These are phyloP conservation scores for Trichoderma atrobrunneum DNA, from an alignment of 2,329 filamentous ascomycete species.

Conservation along the genomic window DNA sequence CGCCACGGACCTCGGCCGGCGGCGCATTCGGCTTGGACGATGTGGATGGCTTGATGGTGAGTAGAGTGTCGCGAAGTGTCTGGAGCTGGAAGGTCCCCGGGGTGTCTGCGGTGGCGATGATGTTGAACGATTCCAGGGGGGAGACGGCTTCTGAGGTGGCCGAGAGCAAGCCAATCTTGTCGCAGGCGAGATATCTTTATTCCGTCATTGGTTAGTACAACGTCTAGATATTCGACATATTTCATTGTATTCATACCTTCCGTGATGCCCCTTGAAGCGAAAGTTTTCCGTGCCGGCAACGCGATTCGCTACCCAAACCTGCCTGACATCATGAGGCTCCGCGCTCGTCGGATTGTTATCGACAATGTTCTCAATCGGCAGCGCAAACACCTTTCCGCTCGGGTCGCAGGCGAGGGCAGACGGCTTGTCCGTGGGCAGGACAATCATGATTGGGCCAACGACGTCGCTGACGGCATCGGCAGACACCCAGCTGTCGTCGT, in stretches of 20 bases:
- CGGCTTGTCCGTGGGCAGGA: slow-evolving; percentile 71
- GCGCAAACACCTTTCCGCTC: slow-evolving; percentile 80
- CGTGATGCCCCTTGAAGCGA: slow-evolving; percentile 87
- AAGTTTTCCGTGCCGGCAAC: slow-evolving; percentile 78
- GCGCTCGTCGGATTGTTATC: slow-evolving; percentile 79
- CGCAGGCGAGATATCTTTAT: slow-evolving; percentile 77
- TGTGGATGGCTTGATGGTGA: slow-evolving; percentile 58
- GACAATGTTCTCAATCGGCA: slow-evolving; percentile 80
- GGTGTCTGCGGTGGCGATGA: slow-evolving; percentile 62
- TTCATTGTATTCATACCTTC: slow-evolving; percentile 54
- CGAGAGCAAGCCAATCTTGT: slow-evolving; percentile 75
- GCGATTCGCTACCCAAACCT: slow-evolving; percentile 89
- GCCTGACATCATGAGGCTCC: slow-evolving; percentile 91
- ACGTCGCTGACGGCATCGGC: slow-evolving; percentile 74
- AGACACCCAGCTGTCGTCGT: slow-evolving; percentile 89
- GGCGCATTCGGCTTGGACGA: slow-evolving; percentile 46
- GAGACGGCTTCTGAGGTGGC: slow-evolving; percentile 80
- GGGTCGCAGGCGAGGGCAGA: slow-evolving; percentile 82
- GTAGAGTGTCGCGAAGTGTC: slow-evolving; percentile 67
- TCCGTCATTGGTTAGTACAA: background rate
- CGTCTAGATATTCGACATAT: too few relatives aligned
- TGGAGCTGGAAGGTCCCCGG: slow-evolving; percentile 73
- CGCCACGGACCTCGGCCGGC: slow-evolving; percentile 68
- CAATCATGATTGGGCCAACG: slow-evolving; percentile 76
- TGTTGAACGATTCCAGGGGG: slow-evolving; percentile 74